Evolutionary conservation across 768 basidiomycete species (phyloP).

Genomic region (Naganishia kalamii): DNA sequence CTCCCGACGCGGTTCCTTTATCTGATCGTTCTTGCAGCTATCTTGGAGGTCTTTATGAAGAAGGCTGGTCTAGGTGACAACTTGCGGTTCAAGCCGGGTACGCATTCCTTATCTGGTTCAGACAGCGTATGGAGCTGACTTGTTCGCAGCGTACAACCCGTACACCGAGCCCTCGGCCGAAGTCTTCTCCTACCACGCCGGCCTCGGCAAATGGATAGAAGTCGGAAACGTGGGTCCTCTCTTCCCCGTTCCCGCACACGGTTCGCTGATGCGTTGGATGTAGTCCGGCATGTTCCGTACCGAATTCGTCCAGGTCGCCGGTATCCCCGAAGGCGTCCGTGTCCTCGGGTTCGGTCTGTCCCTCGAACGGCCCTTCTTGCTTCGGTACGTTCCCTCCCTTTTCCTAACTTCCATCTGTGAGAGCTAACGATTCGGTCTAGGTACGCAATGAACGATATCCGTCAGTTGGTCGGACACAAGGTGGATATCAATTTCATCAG

Average conservation of each 20-base stretch:
- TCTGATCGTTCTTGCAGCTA: slow-evolving; percentile 55
- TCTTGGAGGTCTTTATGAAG: slow-evolving; percentile 96
- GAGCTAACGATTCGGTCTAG: too few species aligned
- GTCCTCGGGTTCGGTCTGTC: slow-evolving; percentile 96
- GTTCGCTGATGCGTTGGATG: background rate
- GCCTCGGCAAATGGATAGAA: slow-evolving; percentile 90
- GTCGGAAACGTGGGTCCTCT: slow-evolving; percentile 64
- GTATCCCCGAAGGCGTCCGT: slow-evolving; percentile 89
- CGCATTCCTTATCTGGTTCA: background rate
- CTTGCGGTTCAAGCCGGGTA: slow-evolving; percentile 81
- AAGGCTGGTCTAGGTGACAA: slow-evolving; percentile 88
- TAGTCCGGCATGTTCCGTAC: slow-evolving; percentile 96
- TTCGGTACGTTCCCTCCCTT: slow-evolving; percentile 56
- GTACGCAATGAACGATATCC: slow-evolving; percentile 94
- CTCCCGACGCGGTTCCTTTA: background rate
- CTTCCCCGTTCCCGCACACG: background rate
- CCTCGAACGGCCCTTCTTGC: slow-evolving; percentile 96
- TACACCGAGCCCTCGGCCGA: slow-evolving; percentile 83
- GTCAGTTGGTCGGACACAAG: slow-evolving; percentile 95
- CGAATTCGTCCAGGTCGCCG: slow-evolving; percentile 99
- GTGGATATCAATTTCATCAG: slow-evolving; percentile 83
- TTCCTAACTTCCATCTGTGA: background rate
- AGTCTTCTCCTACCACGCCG: slow-evolving; percentile 96
- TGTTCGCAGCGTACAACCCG: slow-evolving; percentile 76
- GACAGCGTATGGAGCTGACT: background rate